phyloP scores from a whole-genome alignment of 2,329 filamentous ascomycete species.

The Ophiostoma populinum region DNA sequence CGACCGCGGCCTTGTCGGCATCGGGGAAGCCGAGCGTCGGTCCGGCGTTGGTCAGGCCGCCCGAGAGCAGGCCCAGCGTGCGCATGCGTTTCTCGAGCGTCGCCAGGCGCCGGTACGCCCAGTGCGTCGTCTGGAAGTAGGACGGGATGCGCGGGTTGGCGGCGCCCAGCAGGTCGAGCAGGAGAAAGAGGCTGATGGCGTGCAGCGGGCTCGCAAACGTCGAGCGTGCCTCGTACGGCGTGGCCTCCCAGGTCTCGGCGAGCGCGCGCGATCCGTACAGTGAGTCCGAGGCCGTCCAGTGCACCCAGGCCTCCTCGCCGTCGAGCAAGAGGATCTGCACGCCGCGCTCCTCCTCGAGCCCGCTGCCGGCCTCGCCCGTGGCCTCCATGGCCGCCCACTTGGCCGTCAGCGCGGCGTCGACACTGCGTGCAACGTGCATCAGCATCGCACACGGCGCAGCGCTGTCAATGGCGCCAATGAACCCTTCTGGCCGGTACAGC shows the following conservation, averaged over 20 bases:
- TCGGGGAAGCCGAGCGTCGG: slow-evolving; percentile 43
- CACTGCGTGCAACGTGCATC: slow-evolving; percentile 64
- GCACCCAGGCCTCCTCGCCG: slow-evolving; percentile 79
- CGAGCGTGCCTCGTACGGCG: slow-evolving; percentile 52
- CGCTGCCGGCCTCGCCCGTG: slow-evolving; percentile 32
- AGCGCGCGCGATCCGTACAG: slow-evolving; percentile 76
- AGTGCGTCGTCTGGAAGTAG: slow-evolving; percentile 61
- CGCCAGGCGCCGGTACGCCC: slow-evolving; percentile 58
- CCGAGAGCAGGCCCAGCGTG: slow-evolving; percentile 31
- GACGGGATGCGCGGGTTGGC: slow-evolving; percentile 51
- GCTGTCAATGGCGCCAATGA: slow-evolving; percentile 86
- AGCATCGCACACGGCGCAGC: slow-evolving; percentile 90
- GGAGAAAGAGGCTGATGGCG: slow-evolving; percentile 54
- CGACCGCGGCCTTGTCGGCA: slow-evolving; percentile 29
- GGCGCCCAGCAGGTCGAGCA: slow-evolving; percentile 42
- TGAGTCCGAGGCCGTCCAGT: slow-evolving; percentile 68
- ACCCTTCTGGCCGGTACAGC: slow-evolving; percentile 62
- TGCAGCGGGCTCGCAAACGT: slow-evolving; percentile 57
- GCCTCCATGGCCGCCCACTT: slow-evolving; percentile 65
- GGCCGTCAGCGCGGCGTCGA: slow-evolving; percentile 61
- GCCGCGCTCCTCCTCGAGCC: slow-evolving; percentile 59
- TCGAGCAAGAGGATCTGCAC: slow-evolving; percentile 83
- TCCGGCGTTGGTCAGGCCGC: slow-evolving; percentile 16
- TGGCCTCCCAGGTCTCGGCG: slow-evolving; percentile 63
- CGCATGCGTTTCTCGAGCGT: slow-evolving; percentile 47